Base-by-base conservation (phyloP, 176 grass and related monocot genomes). In the Dendrocalamus sinicus region DNA sequence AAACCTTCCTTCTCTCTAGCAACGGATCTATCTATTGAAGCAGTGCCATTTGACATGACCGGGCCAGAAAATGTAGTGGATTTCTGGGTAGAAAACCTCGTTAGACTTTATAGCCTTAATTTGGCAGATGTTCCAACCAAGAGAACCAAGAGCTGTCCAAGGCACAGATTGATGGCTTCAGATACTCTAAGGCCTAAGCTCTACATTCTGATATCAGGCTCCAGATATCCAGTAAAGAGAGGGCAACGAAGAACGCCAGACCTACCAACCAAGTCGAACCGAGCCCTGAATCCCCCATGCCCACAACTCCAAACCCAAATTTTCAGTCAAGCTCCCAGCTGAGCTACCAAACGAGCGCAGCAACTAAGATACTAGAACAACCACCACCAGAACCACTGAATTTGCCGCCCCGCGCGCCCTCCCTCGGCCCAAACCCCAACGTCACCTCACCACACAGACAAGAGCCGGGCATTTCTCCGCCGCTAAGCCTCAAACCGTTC, bases 291-390 rank as follows among this genome's bases (percentile, higher is more conserved):
- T 28, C 52, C 26, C 41, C 65, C 84, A 78, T 70, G 68, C 37
- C 35, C 66, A 64, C 46, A 50, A 2, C 58, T n/a, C 45, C 64
- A 67, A 55, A 69, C 71, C 62, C 48, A 32, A 75, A 69, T 69
- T 51, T 28, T 62, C 40, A 48, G 11, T 35, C 10, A 20, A 72
- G 14, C 52, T 72, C 9, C 48, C 58, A 20, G 22, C 28, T 67
- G 22, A 40, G 84, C 57, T 16, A 67, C 11, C 20, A 73, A 87
- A 50, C 12, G 52, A 83, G 13, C 62, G 28, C 28, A 10, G 55
- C 58, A 30, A 55, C 58, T 79, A 74, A 86, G 78, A 84, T 84
- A 43, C 52, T 46, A 57, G 67, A 75, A 23, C 75, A 51, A 55
- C 32, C n/a, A 17, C 39, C 50, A 15, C 28, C 8, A 1, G 14